Evolutionary conservation across 2,329 filamentous ascomycete species (phyloP).

Genomic region (Lizonia empirigonia): DNA sequence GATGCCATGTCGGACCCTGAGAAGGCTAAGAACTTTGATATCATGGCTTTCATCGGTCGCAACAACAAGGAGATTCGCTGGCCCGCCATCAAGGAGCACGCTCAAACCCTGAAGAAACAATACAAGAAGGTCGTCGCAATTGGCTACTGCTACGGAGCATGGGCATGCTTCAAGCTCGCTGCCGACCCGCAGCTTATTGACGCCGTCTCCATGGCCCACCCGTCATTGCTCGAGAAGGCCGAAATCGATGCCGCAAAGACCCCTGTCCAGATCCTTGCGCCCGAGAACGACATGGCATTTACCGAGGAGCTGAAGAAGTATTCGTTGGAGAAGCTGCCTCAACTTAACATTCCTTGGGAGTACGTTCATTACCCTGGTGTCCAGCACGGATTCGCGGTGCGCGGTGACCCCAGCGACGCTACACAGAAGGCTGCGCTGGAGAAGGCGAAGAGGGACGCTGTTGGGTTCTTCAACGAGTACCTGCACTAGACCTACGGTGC

Average conservation of each 20-base stretch:
- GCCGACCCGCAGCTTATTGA: constrained; percentile 41
- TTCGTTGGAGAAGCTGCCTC: constrained; percentile 35
- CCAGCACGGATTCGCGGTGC: constrained; percentile 40
- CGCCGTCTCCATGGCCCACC: constrained; percentile 38
- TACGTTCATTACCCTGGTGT: constrained; percentile 44
- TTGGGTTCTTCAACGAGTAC: constrained; percentile 42
- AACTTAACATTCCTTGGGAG: constrained; percentile 39
- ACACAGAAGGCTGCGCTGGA: constrained; percentile 42
- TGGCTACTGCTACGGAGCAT: constrained; percentile 57
- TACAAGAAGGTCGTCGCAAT: constrained; percentile 52
- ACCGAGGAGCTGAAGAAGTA: constrained; percentile 41
- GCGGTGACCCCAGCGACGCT: constrained; percentile 33
- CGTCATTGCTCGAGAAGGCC: constrained; percentile 35
- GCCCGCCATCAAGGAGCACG: constrained; percentile 46
- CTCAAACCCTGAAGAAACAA: constrained; percentile 44
- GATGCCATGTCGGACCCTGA: constrained; percentile 35
- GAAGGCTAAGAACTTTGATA: constrained; percentile 46
- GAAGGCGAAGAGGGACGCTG: constrained; percentile 41
- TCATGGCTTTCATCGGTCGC: constrained; percentile 47
- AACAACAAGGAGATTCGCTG: constrained; percentile 49
- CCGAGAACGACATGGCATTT: constrained; percentile 37
- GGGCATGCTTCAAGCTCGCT: constrained; percentile 42
- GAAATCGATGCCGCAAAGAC: constrained; percentile 42
- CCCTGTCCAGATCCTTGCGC: constrained; percentile 38
- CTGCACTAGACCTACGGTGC: constrained; percentile 28